Conservation (phyloP, 78 protist genomes). For the Dictyostelium firmibasis region DNA sequence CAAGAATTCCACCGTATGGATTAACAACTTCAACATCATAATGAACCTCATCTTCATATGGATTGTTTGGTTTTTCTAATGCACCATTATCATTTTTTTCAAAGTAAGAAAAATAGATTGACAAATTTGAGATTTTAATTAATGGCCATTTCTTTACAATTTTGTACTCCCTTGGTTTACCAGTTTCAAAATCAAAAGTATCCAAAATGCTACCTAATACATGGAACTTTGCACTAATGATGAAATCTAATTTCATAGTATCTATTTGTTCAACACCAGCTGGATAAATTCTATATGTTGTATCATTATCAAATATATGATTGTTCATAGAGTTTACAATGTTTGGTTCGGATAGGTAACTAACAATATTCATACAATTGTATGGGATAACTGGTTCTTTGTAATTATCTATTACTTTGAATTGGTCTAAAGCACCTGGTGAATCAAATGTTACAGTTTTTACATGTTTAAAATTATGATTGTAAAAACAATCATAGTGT, state of each 20-base stretch:
- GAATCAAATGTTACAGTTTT: conserved; percentile 2
- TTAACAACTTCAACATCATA: background rate
- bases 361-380: background rate
- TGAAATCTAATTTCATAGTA: background rate
- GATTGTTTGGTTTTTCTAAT: background rate
- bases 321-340: background rate
- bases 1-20: background rate
- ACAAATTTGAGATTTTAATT: background rate
- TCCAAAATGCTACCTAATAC: background rate
- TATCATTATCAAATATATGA: background rate
- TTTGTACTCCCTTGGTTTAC: background rate
- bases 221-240: background rate
- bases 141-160: conserved; percentile 1
- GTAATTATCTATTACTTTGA: background rate
- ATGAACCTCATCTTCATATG: background rate
- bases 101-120: background rate
- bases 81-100: conserved; percentile 11
- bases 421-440: conserved; percentile 22
- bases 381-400: background rate
- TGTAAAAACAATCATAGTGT: conserved; percentile 9
- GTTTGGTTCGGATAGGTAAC: conserved; percentile 2
- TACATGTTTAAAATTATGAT: background rate
- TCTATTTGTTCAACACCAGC: background rate
- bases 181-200: background rate
- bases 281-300: conserved; percentile 1